Conservation (phyloP, 768 basidiomycete genomes). For the Amyloporia xantha region DNA sequence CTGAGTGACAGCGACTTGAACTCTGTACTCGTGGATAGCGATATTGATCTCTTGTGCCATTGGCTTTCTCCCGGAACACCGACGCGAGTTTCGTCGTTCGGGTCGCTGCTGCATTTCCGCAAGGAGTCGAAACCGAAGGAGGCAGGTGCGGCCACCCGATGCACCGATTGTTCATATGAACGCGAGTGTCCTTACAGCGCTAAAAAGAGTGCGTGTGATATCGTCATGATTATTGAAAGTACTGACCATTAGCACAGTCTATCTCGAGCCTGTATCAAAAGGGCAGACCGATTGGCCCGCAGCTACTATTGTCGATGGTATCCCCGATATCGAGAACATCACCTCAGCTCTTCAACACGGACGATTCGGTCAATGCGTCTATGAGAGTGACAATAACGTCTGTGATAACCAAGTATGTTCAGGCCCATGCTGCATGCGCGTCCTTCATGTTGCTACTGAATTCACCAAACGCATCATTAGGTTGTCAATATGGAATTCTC, state of each 20-base stretch:
- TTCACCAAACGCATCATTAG: constrained; percentile 24
- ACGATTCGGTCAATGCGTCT: constrained; percentile 79
- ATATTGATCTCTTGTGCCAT: constrained; percentile 78
- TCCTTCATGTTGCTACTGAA: not conserved
- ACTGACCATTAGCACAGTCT: constrained; percentile 42
- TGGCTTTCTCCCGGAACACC: constrained; percentile 67
- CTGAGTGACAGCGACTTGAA: constrained; percentile 2
- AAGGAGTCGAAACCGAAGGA: constrained; percentile 60
- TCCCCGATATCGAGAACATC: constrained; percentile 85
- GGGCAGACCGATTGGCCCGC: constrained; percentile 61
- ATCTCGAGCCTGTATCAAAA: constrained; percentile 63
- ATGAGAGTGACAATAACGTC: constrained; percentile 80
- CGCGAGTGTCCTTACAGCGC: constrained; percentile 79
- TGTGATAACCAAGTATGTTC: constrained; percentile 69
- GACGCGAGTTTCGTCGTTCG: constrained; percentile 74
- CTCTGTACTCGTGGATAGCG: constrained; percentile 48
- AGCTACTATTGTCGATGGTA: constrained; percentile 62
- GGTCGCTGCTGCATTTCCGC: constrained; percentile 78
- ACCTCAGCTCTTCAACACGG: constrained; percentile 61
- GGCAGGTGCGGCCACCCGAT: constrained; percentile 65
- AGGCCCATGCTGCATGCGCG: not conserved
- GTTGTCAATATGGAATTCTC: constrained; percentile 87
- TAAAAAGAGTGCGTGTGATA: constrained; percentile 56
- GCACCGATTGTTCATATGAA: constrained; percentile 70
- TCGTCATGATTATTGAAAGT: not conserved